These are phyloP conservation scores for Yarrowia divulgata DNA, from an alignment of 805 yeast species.

Conservation along the genomic window DNA sequence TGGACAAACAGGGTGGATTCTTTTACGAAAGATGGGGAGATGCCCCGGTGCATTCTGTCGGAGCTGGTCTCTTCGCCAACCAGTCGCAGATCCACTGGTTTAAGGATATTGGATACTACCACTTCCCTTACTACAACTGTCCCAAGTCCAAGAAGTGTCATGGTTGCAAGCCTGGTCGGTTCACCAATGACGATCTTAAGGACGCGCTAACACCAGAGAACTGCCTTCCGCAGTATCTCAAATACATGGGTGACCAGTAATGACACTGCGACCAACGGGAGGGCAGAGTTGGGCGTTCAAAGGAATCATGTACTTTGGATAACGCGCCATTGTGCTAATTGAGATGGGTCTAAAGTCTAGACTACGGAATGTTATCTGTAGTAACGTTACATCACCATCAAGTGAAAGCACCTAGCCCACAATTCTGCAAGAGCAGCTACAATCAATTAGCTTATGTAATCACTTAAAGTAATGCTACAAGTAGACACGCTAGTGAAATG, in stretches of 20 bases:
- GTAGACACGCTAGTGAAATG: no score
- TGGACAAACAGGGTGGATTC: slow-evolving; percentile 79
- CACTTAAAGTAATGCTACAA: no score
- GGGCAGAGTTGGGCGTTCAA: no score
- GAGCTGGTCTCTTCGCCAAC: slow-evolving; percentile 60
- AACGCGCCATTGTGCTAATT: no score
- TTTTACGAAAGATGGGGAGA: slow-evolving; percentile 97
- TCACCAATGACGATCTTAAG: slow-evolving; percentile 50
- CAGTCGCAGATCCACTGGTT: slow-evolving; percentile 81
- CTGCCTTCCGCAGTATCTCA: slow-evolving; percentile 75
- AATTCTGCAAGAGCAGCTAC: no score
- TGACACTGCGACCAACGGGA: background rate
- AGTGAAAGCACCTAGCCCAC: no score
- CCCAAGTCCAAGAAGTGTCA: slow-evolving; percentile 63
- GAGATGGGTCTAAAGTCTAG: no score
- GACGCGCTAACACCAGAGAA: slow-evolving; percentile 64
- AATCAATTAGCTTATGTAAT: no score
- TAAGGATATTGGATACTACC: slow-evolving; percentile 80
- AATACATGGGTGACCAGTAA: slow-evolving; percentile 46
- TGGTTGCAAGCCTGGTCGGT: slow-evolving; percentile 59
- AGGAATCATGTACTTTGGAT: no score
- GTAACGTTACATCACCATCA: no score
- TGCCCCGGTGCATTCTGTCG: slow-evolving; percentile 75
- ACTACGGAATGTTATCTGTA: no score
- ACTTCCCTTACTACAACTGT: slow-evolving; percentile 73